Percentiles rank a stretch among this genome's conserved stretches.
These are phyloP conservation scores for Diaporthe sp. DNA, from an alignment of 2,329 filamentous ascomycete species.

Conservation along the genomic window DNA sequence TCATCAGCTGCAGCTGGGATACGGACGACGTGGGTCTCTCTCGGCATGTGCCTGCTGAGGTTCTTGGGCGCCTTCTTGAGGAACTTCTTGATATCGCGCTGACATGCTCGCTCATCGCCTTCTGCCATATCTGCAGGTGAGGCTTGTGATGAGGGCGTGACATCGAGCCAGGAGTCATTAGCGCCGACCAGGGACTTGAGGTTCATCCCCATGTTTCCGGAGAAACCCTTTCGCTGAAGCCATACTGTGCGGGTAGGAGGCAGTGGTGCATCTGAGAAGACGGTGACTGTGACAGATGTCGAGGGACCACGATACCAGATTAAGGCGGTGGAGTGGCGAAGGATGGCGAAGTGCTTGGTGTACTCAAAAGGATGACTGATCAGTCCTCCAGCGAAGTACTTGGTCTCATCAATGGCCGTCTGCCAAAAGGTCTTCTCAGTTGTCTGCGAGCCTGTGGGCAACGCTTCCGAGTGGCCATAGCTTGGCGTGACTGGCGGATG, in stretches of 20 bases:
- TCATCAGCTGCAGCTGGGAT: slow-evolving; percentile 74
- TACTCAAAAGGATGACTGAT: slow-evolving; percentile 74
- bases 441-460: neutral
- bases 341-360: slow-evolving; percentile 74
- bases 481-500: slow-evolving; percentile 4
- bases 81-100: slow-evolving; percentile 76
- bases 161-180: slow-evolving; percentile 73
- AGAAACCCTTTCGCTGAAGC: slow-evolving; percentile 77
- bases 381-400: slow-evolving; percentile 75
- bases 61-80: slow-evolving; percentile 65
- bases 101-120: slow-evolving; percentile 74
- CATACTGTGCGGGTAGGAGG: slow-evolving; percentile 71
- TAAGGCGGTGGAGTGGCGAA: slow-evolving; percentile 74
- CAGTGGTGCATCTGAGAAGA: slow-evolving; percentile 71
- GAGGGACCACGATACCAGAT: slow-evolving; percentile 75
- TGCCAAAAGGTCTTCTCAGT: slow-evolving; percentile 55
- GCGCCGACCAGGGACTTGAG: slow-evolving; percentile 73
- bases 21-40: slow-evolving; percentile 70
- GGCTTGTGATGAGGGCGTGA: slow-evolving; percentile 69
- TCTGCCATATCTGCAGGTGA: slow-evolving; percentile 62
- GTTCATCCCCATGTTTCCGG: slow-evolving; percentile 76
- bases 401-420: slow-evolving; percentile 66
- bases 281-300: slow-evolving; percentile 73
- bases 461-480: neutral
- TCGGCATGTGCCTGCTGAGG: slow-evolving; percentile 40